Conservation (phyloP, 257 asterid genomes). For the Solanum bukasovii region DNA sequence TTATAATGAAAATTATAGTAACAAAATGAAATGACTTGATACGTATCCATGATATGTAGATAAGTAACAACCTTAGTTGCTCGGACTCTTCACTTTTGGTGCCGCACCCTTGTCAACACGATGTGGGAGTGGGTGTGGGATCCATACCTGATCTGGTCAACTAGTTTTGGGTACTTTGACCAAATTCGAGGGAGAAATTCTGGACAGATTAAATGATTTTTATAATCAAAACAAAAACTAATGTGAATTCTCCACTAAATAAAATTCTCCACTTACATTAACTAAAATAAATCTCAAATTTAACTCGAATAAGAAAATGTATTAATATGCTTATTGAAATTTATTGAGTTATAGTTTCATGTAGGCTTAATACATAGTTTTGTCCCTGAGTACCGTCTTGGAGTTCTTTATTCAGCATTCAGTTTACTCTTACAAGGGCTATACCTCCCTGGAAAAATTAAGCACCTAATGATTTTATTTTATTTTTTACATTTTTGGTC, state of each 20-base stretch:
- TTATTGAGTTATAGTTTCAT: background rate
- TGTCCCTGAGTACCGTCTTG: background rate
- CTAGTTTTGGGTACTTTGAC: background rate
- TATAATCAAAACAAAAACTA: background rate
- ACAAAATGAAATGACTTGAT: background rate
- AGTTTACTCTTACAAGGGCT: background rate
- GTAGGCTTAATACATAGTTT: background rate
- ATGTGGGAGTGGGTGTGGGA: background rate
- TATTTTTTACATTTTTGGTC: background rate
- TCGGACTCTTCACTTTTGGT: background rate
- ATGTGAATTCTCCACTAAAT: background rate
- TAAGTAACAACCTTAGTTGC: background rate
- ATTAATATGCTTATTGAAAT: background rate
- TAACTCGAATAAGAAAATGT: background rate
- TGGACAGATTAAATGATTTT: background rate
- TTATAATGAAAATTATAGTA: background rate
- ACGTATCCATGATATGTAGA: accelerated
- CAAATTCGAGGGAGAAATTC: background rate
- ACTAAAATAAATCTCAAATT: background rate
- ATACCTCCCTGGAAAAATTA: background rate
- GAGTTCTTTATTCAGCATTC: background rate
- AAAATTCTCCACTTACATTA: background rate
- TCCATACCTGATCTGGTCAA: background rate
- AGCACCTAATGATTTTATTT: background rate
- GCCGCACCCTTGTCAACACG: background rate